These are phyloP conservation scores for Lactarius sp. DNA, from an alignment of 768 basidiomycete species.

Conservation along the genomic window DNA sequence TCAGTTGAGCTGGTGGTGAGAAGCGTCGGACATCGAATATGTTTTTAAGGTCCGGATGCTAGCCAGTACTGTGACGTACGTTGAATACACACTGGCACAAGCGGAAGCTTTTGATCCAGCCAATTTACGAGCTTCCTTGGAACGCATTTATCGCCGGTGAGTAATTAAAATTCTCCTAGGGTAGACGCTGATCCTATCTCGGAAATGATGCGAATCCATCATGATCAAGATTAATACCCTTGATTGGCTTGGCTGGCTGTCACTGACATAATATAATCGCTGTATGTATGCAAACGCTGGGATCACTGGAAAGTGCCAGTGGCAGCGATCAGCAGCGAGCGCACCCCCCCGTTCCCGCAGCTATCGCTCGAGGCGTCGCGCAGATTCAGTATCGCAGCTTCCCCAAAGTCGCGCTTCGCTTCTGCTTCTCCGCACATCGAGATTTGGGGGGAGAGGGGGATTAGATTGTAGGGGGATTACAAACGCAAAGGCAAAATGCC, in stretches of 20 bases:
- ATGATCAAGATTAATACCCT: constrained; percentile 10
- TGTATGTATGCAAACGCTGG: background rate
- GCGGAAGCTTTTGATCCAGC: background rate
- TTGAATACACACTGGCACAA: background rate
- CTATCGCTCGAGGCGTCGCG: too few relatives aligned
- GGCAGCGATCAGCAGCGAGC: background rate
- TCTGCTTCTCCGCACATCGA: constrained; percentile 17
- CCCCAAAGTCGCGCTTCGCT: background rate
- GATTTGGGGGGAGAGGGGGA: constrained; percentile 4
- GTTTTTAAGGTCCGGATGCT: background rate
- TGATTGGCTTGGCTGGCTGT: background rate
- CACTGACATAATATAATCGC: background rate
- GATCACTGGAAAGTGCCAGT: background rate
- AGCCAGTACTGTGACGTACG: constrained; percentile 1
- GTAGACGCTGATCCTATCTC: constrained; percentile 15
- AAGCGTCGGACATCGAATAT: background rate
- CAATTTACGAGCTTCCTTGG: background rate
- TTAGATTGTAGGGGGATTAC: background rate
- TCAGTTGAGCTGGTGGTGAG: constrained; percentile 11
- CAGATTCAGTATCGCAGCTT: background rate
- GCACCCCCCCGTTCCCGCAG: background rate
- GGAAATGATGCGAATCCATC: constrained; percentile 22
- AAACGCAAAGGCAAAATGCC: constrained; percentile 22
- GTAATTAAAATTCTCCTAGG: constrained; percentile 7
- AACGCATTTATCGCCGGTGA: constrained; percentile 17